These are phyloP conservation scores for Aquilaria agallochum DNA, from an alignment of 441 rosid genomes.

Conservation along the genomic window DNA sequence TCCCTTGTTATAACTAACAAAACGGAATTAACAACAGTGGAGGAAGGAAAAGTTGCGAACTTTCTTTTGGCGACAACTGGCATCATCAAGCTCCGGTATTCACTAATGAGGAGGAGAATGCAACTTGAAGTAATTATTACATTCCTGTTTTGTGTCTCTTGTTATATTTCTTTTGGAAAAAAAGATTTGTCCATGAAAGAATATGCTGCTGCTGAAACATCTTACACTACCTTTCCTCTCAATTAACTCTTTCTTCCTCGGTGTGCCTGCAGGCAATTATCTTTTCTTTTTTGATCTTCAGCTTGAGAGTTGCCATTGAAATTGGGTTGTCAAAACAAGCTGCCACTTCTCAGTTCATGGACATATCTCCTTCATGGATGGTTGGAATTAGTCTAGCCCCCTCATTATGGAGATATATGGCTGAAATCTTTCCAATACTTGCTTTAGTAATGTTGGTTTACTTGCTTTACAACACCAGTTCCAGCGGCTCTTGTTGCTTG, in stretches of 20 bases:
- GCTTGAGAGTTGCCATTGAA: conserved; percentile 77
- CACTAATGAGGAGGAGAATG: conserved; percentile 57
- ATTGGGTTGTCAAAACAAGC: conserved; percentile 96
- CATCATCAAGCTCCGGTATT: conserved; percentile 57
- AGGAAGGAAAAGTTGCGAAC: conserved; percentile 94
- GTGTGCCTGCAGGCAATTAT: conserved; percentile 56
- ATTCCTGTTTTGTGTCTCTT: background rate
- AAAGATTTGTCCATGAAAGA: background rate
- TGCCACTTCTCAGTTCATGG: conserved; percentile 80
- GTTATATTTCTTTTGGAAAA: too few species aligned
- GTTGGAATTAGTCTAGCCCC: conserved; percentile 53
- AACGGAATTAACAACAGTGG: conserved; percentile 53
- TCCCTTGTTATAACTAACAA: conserved; percentile 12
- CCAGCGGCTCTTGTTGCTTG: conserved; percentile 26
- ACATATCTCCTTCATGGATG: conserved; percentile 71
- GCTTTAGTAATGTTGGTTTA: conserved; percentile 43
- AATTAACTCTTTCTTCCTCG: conserved; percentile 12
- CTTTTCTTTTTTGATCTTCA: conserved; percentile 59
- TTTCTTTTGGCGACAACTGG: conserved; percentile 91
- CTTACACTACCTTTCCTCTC: background rate
- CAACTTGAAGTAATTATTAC: conserved; percentile 51
- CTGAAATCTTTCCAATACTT: conserved; percentile 59
- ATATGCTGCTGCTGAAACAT: background rate
- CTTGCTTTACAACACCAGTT: conserved; percentile 34
- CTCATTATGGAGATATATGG: conserved; percentile 40